phyloP scores from a whole-genome alignment of 257 asterid species.

The Salvia miltiorrhiza region DNA sequence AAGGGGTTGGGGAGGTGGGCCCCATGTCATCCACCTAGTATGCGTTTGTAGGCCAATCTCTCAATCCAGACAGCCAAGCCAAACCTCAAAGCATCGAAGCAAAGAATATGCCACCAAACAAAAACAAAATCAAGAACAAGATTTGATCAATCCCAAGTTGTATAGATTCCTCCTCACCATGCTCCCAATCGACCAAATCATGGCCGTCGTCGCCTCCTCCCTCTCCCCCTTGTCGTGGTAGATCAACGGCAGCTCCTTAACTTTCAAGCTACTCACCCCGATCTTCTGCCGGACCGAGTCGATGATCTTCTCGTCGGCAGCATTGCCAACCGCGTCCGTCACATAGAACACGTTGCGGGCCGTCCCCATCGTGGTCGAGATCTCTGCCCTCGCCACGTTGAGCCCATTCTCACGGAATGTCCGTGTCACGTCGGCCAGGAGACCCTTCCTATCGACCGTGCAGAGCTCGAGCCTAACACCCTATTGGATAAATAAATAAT shows the following conservation, averaged over 20 bases:
- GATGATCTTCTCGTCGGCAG: constrained; percentile 55
- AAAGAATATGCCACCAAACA: constrained; percentile 33
- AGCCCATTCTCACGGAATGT: constrained; percentile 90
- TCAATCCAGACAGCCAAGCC: constrained; percentile 30
- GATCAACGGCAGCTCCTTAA: constrained; percentile 66
- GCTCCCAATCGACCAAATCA: constrained; percentile 82
- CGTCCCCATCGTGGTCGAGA: constrained; percentile 52
- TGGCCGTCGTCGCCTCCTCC: constrained; percentile 45
- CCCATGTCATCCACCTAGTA: constrained; percentile 33
- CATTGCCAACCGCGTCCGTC: constrained; percentile 66
- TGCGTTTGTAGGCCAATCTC: background rate
- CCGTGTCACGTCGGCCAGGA: constrained; percentile 84
- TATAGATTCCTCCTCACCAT: constrained; percentile 74
- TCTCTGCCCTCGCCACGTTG: constrained; percentile 80
- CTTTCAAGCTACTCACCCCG: constrained; percentile 64
- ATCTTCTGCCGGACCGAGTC: constrained; percentile 63
- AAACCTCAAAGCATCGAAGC: constrained; percentile 20
- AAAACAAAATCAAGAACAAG: constrained; percentile 41
- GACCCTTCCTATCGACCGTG: constrained; percentile 53
- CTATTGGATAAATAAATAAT: too few species aligned
- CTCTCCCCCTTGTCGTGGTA: constrained; percentile 42
- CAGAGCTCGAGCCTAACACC: constrained; percentile 91
- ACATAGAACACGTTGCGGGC: constrained; percentile 71
- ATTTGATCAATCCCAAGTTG: constrained; percentile 80
- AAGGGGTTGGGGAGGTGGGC: constrained; percentile 21